phyloP scores from a whole-genome alignment of 2,329 filamentous ascomycete genomes.

The Trichoderma sp. region DNA sequence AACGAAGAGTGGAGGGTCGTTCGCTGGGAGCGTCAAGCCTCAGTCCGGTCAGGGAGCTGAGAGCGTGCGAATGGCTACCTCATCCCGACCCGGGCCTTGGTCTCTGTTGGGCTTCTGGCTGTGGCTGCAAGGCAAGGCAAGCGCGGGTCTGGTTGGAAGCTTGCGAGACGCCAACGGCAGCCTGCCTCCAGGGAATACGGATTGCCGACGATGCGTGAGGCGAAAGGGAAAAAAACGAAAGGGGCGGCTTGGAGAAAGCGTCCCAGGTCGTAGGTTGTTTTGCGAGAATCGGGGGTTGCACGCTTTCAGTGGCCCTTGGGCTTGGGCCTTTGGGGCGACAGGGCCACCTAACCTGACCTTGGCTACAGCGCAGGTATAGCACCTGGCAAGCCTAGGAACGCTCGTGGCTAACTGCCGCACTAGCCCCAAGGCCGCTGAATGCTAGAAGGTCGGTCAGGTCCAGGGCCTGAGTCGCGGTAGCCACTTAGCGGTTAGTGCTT shows the following conservation, averaged over 20 bases:
- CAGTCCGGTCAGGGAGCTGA: conserved; percentile 62
- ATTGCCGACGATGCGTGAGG: conserved; percentile 17
- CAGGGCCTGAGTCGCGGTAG: conserved; percentile 17
- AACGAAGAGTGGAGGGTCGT: conserved; percentile 14
- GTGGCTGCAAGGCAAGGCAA: conserved; percentile 14
- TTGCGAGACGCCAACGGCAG: conserved; percentile 20
- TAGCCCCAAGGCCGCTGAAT: background rate
- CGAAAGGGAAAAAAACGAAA: conserved; percentile 18
- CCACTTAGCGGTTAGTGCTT: conserved; percentile 14
- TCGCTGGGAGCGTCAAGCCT: conserved; percentile 34
- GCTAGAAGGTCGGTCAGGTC: conserved; percentile 16
- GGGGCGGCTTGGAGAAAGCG: conserved; percentile 12
- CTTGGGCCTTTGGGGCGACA: conserved; percentile 5
- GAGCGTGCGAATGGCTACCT: conserved; percentile 54
- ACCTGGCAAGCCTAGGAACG: background rate
- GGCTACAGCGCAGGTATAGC: background rate
- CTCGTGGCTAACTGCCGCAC: background rate
- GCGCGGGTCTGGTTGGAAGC: conserved; percentile 16
- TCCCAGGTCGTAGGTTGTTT: conserved; percentile 14
- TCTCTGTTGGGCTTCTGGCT: background rate
- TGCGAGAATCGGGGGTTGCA: conserved; percentile 19
- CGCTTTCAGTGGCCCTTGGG: conserved; percentile 13
- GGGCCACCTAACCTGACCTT: conserved; percentile 1
- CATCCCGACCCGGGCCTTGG: conserved; percentile 46
- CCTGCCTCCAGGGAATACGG: conserved; percentile 17